A percentile compares a stretch with the other conserved stretches of the same genome.
phyloP scores from a whole-genome alignment of 2,329 filamentous ascomycete species.

The Hymenoscyphus salicellus region DNA sequence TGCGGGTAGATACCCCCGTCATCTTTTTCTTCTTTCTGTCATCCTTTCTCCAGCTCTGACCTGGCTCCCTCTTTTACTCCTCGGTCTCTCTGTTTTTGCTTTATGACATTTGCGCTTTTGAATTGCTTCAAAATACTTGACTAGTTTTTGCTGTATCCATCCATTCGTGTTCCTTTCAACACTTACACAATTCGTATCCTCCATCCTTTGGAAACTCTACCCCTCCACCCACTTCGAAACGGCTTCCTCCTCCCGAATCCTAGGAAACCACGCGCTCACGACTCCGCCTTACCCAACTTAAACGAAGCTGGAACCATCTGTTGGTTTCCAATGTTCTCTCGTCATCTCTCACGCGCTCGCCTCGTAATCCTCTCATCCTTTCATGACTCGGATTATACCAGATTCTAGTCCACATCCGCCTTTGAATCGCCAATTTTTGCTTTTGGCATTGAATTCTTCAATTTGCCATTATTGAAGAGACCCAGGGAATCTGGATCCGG shows the following conservation, averaged over 20 bases:
- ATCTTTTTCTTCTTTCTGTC: neutral
- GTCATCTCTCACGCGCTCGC: slow-evolving; percentile 1
- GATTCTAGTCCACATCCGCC: neutral
- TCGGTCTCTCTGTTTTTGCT: neutral
- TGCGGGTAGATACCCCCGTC: neutral
- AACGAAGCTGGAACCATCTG: neutral
- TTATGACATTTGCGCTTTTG: neutral
- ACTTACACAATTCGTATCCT: neutral
- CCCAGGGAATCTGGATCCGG: neutral
- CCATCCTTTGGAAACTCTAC: neutral
- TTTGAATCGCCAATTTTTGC: neutral
- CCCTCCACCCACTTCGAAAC: neutral
- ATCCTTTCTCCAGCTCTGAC: neutral
- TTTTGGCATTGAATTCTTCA: neutral
- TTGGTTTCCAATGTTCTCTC: slow-evolving; percentile 2
- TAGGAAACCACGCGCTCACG: neutral
- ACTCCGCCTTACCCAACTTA: neutral
- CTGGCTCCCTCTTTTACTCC: neutral
- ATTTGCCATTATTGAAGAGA: neutral
- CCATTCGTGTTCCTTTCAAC: neutral
- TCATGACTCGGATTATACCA: neutral
- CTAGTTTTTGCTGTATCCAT: neutral
- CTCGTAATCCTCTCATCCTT: neutral
- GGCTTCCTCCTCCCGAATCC: neutral
- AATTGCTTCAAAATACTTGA: neutral